Evolutionary conservation across 2,329 filamentous ascomycete genomes (phyloP).

Genomic region (Clarireedia monteithiana): DNA sequence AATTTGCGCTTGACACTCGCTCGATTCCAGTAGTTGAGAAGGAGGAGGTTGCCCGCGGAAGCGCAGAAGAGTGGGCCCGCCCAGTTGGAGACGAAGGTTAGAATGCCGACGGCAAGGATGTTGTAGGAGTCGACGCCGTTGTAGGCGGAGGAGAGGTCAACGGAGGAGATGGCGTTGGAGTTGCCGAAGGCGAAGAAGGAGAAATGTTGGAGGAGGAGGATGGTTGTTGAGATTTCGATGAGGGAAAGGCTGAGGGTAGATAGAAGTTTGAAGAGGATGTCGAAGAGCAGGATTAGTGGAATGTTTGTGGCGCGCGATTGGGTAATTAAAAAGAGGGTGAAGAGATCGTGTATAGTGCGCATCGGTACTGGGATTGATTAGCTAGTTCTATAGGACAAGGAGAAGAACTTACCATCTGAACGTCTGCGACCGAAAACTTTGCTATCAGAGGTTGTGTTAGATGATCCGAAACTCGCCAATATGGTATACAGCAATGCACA

Average conservation of each 20-base stretch:
- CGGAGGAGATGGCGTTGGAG: constrained; percentile 90
- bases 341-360: constrained; percentile 56
- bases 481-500: constrained; percentile 30
- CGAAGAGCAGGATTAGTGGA: constrained; percentile 73
- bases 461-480: constrained; percentile 37
- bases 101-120: constrained; percentile 66
- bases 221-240: constrained; percentile 58
- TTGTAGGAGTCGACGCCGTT: constrained; percentile 84
- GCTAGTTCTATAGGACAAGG: neutral
- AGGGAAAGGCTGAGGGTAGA: constrained; percentile 39
- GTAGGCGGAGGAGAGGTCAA: constrained; percentile 90
- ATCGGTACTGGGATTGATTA: constrained; percentile 18
- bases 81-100: constrained; percentile 90
- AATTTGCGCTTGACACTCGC: constrained; percentile 2
- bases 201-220: constrained; percentile 69
- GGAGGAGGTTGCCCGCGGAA: constrained; percentile 53
- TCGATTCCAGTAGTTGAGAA: constrained; percentile 33
- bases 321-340: constrained; percentile 74
- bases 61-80: constrained; percentile 84
- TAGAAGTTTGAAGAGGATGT: constrained; percentile 50
- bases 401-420: constrained; percentile 17
- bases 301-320: constrained; percentile 82
- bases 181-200: constrained; percentile 88
- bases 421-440: constrained; percentile 10
- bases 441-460: constrained; percentile 18